phyloP scores from a whole-genome alignment of 2,329 filamentous ascomycete genomes.

The Xylariaceae sp. region DNA sequence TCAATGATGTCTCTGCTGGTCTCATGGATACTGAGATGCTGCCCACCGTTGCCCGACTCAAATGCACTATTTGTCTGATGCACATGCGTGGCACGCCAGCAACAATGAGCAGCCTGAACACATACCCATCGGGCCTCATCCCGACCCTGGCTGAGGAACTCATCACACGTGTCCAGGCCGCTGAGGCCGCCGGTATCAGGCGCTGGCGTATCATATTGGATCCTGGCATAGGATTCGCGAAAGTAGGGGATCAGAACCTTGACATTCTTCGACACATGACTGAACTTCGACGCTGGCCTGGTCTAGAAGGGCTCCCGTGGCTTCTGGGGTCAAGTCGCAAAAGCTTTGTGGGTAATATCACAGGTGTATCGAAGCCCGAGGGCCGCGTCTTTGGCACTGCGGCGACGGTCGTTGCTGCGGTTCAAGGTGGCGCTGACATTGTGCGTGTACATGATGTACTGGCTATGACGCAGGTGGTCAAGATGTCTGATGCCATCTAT shows the following conservation, averaged over 20 bases:
- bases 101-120: slow-evolving; percentile 70
- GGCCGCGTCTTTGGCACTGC: slow-evolving; percentile 83
- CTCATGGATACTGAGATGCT: slow-evolving; percentile 79
- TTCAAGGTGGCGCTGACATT: slow-evolving; percentile 86
- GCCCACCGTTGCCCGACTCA: slow-evolving; percentile 69
- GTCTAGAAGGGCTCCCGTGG: slow-evolving; percentile 75
- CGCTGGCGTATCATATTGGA: slow-evolving; percentile 95
- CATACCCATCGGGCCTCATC: slow-evolving; percentile 53
- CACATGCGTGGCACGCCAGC: slow-evolving; percentile 87
- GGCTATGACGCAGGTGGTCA: slow-evolving; percentile 81
- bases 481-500: slow-evolving; percentile 93
- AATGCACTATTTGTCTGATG: slow-evolving; percentile 81
- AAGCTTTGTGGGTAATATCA: slow-evolving; percentile 80
- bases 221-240: slow-evolving; percentile 92
- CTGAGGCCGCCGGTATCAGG: slow-evolving; percentile 76
- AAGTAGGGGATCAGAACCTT: slow-evolving; percentile 76
- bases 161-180: slow-evolving; percentile 65
- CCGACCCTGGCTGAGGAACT: slow-evolving; percentile 61
- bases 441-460: slow-evolving; percentile 87
- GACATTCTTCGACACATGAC: slow-evolving; percentile 68
- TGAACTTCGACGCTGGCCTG: slow-evolving; percentile 62
- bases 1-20: slow-evolving; percentile 93
- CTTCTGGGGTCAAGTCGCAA: slow-evolving; percentile 87
- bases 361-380: slow-evolving; percentile 67
- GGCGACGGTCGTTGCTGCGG: slow-evolving; percentile 78